Percentiles rank a stretch among this genome's conserved stretches.
phyloP scores from a whole-genome alignment of 176 grass and related monocot species.

The Musa beccarii region DNA sequence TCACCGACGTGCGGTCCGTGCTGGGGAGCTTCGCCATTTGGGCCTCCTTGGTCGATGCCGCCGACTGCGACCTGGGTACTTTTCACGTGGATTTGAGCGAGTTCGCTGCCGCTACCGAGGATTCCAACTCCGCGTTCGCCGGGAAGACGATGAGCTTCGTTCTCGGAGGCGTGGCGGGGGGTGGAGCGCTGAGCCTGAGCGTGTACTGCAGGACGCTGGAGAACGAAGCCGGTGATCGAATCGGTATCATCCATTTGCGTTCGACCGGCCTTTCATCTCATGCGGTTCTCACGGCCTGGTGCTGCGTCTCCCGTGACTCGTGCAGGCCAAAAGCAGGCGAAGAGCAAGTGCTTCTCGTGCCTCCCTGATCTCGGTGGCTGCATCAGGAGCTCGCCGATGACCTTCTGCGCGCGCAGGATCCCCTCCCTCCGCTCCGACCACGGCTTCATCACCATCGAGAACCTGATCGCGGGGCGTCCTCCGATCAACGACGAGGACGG shows the following conservation, averaged over 20 bases:
- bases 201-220: slow-evolving; percentile 72
- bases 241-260: slow-evolving; percentile 23
- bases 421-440: slow-evolving; percentile 37
- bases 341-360: slow-evolving; percentile 55
- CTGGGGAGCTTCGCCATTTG: slow-evolving; percentile 54
- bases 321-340: slow-evolving; percentile 34
- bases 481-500: slow-evolving; percentile 49
- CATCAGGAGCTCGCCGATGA: slow-evolving; percentile 37
- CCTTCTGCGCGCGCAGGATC: slow-evolving; percentile 23
- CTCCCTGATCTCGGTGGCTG: slow-evolving; percentile 70
- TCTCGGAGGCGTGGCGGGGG: slow-evolving; percentile 48
- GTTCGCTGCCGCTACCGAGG: slow-evolving; percentile 26
- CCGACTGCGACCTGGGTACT: slow-evolving; percentile 44
- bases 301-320: not conserved
- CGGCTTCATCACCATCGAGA: slow-evolving; percentile 93
- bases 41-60: slow-evolving; percentile 57
- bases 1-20: slow-evolving; percentile 27
- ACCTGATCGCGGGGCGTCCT: slow-evolving; percentile 33
- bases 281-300: no score
- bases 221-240: slow-evolving; percentile 22
- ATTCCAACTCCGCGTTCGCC: slow-evolving; percentile 31
- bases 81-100: slow-evolving; percentile 62
- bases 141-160: slow-evolving; percentile 63
- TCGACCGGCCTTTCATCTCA: no score
- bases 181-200: slow-evolving; percentile 49